Evolutionary conservation across 73 alveolate genomes (phyloP).

Genomic region (Tetrahymena elliotti): DNA sequence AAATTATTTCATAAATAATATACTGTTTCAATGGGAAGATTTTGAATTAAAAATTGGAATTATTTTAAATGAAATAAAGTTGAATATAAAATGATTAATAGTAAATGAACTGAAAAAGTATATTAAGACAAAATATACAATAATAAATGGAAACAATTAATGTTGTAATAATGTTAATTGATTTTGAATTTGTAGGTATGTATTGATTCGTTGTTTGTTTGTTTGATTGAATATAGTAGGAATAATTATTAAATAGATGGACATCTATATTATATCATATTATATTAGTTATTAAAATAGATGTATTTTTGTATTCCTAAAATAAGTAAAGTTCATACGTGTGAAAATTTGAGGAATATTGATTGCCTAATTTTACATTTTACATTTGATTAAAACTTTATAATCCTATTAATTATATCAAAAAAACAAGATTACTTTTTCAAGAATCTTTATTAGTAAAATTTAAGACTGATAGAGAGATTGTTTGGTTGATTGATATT

Average conservation of each 20-base stretch:
- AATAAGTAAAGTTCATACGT: neutral
- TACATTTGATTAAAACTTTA: too few relatives aligned
- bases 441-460: neutral
- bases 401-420: neutral
- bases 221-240: neutral
- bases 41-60: too few relatives aligned
- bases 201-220: too few relatives aligned
- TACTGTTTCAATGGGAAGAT: too few relatives aligned
- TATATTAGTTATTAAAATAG: neutral
- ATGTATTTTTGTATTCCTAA: neutral
- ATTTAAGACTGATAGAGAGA: too few relatives aligned
- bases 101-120: too few relatives aligned
- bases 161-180: neutral
- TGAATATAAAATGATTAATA: too few relatives aligned
- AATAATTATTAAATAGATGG: neutral
- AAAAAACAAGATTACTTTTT: neutral
- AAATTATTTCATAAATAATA: too few relatives aligned
- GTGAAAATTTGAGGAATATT: neutral
- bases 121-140: neutral
- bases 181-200: too few relatives aligned
- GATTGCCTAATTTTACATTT: neutral
- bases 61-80: too few relatives aligned
- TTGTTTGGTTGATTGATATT: too few relatives aligned
- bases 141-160: neutral
- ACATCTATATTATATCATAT: neutral